Base-by-base conservation (phyloP, 257 asterid species). In the Thymus quinquecostatus region DNA sequence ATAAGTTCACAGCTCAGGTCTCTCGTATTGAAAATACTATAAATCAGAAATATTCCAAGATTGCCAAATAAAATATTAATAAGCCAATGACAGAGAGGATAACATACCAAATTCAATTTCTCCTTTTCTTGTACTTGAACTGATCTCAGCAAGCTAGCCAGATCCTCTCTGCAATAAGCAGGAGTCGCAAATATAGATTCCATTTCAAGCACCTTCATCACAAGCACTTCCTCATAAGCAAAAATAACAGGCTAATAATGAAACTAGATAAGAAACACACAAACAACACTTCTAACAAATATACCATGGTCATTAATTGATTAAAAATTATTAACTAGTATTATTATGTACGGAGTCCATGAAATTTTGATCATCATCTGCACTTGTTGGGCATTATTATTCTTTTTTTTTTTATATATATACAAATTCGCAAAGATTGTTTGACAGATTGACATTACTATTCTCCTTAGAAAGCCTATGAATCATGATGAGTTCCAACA, bases 101-200 rank as follows among this genome's bases (percentile, higher is more conserved):
- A 71, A 57, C 83, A 60, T 87, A 93, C 98, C 78, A 94, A 76
- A 67, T 95, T 85, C 82, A 95, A 78, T 82, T 95, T 95, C 86
- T 86, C 88, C 86, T 95, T 95, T 78, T 95, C 99, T 71, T 84
- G 86, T 65, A 79, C 84, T 85, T 95, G 98, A 80, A 92, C 85
- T 48, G 95, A 92, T 86, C 81, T 85, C 61, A 95, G 91, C 79
- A 95, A 64, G 55, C 50, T 58, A 73, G 97, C 90, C 72, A 92
- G 81, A 85, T 95, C 99, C 78, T 84, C 95, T 70, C 98, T 86
- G 86, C 77, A 72, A 77, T 77, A 85, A 81, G 85, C 92, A 9
- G 97, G 86, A 79, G 86, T 81, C 70, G 79, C 78, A 75, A 95
- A 89, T 32, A 79, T 76, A 59, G 92, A 84, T 77, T 92, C 98